These are phyloP conservation scores for Ophiocordyceps unilateralis DNA, from an alignment of 2,329 filamentous ascomycete genomes.

Conservation along the genomic window DNA sequence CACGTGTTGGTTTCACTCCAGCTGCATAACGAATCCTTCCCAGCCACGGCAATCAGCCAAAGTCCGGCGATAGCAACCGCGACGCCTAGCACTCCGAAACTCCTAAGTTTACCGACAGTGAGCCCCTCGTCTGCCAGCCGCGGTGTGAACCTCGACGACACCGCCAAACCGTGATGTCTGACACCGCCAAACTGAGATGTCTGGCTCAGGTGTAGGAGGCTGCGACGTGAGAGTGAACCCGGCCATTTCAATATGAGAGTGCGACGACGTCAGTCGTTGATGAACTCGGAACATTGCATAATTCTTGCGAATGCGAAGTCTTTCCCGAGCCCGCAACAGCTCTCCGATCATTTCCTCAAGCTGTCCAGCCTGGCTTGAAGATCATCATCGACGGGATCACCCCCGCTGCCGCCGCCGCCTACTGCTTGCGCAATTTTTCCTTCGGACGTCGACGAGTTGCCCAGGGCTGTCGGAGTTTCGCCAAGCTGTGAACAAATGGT, in stretches of 20 bases:
- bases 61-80: neutral
- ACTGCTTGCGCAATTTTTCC: constrained; percentile 73
- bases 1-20: neutral
- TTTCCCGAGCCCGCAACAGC: neutral
- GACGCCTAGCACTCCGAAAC: neutral
- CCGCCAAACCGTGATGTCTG: no score
- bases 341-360: constrained; percentile 37
- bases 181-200: no score
- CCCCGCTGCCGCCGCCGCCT: constrained; percentile 30
- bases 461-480: constrained; percentile 74
- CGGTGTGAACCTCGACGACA: no score
- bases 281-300: neutral
- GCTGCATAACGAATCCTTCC: neutral
- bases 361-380: constrained; percentile 87
- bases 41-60: neutral
- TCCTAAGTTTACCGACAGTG: neutral
- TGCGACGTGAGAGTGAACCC: neutral
- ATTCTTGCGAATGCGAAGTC: neutral
- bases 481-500: constrained; percentile 45
- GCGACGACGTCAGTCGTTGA: neutral
- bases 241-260: neutral
- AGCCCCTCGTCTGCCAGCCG: no score
- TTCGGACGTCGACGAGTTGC: constrained; percentile 55
- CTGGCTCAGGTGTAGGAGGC: no score
- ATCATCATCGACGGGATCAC: constrained; percentile 66